Evolutionary conservation across 345 rosid species (phyloP), one percentile per base, ranked within the genome.

Genomic region (Leavenworthia alabamica): DNA sequence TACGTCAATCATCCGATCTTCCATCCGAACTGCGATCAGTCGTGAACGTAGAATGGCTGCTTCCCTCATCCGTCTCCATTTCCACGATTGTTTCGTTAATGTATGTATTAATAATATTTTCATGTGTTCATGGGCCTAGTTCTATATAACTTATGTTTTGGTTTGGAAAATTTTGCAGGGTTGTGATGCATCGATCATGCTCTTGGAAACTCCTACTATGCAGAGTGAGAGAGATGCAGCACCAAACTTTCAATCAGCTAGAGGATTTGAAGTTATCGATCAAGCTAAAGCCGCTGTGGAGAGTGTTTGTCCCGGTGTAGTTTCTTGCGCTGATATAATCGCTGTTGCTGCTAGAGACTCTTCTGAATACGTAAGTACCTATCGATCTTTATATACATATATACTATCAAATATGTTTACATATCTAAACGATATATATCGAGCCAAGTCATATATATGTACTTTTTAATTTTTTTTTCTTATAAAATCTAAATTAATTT

Each of bases 241-340:
- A 7, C 36, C 72, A 22, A 72, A 72, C 20, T 65, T 59, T 32
- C 47, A 53, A 14, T 66, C 72, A 1, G 76, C 43, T 0, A 57
- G 81, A 54, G 89, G 89, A 6, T 78, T 45, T 9, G 56, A 75
- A 22, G 86, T 80, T 9, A 78, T 86, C 1, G 85, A 84, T 15
- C 33, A 50, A 4, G 82, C 80, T n/a, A 83, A 86, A 73, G 31
- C 88, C 0, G 71, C 45, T 1, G 69, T 79, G 3, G 84, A 82
- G 36, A 76, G 48, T 4, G 37, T 68, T 0, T 84, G 85, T 54
- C 84, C 84, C 0, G 84, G 86, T 1, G 73, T 82, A 2, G 83
- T 84, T 32, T 84, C 90, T 23, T 84, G 94, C 7, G 86, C 86
- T 2, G 93, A 83, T 61, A 69, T 86, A 6, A 60, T 83, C 0